These are phyloP conservation scores for Cercospora sesami DNA, from an alignment of 2,329 filamentous ascomycete species.

Conservation along the genomic window DNA sequence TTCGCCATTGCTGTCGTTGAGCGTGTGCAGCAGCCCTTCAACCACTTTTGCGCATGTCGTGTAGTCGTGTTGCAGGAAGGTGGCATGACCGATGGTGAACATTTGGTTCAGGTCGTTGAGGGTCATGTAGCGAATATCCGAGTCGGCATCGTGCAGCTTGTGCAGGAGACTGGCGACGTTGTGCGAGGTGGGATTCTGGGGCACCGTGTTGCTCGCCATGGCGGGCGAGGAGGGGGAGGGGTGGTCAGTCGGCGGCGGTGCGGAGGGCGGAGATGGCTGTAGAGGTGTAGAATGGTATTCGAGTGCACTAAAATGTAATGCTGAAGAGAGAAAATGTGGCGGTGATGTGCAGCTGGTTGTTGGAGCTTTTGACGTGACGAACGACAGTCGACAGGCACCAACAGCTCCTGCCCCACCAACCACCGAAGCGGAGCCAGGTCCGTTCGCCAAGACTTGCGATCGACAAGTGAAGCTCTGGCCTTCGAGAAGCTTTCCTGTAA, in stretches of 20 bases:
- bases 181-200: slow-evolving; percentile 53
- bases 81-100: slow-evolving; percentile 65
- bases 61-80: slow-evolving; percentile 76
- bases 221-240: slow-evolving; percentile 19
- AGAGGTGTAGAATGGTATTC: not conserved
- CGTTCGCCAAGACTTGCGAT: not conserved
- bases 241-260: slow-evolving; percentile 1
- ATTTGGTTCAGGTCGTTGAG: slow-evolving; percentile 83
- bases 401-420: slow-evolving; percentile 2
- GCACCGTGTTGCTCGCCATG: slow-evolving; percentile 47
- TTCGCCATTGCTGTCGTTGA: slow-evolving; percentile 93
- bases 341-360: not conserved
- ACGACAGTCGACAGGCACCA: not conserved
- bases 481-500: slow-evolving; percentile 5
- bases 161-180: slow-evolving; percentile 63
- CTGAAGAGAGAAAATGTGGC: not conserved
- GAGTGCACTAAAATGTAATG: not conserved
- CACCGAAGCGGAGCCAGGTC: not conserved
- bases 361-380: not conserved
- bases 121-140: slow-evolving; percentile 96
- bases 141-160: slow-evolving; percentile 82
- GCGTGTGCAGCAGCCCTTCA: slow-evolving; percentile 76
- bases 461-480: not conserved
- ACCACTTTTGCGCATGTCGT: slow-evolving; percentile 74
- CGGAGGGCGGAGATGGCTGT: not conserved